These are phyloP conservation scores for Grigorovia humatica DNA, from an alignment of 805 yeast species.

Conservation along the genomic window DNA sequence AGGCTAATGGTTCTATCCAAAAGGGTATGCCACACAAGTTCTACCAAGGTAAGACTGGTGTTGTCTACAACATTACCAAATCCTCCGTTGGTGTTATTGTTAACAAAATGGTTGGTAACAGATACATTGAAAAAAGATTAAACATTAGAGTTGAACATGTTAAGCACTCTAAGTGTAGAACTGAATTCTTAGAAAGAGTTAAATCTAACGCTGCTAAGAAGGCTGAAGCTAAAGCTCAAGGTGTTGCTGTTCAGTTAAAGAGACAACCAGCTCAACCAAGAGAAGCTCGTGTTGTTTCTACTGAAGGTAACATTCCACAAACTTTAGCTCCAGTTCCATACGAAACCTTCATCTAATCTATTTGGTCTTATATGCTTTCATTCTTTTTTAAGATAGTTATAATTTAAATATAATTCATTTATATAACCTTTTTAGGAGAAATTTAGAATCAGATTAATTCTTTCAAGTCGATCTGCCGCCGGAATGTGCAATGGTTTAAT, in stretches of 20 bases:
- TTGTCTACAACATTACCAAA: slow-evolving; percentile 97
- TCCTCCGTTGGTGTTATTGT: slow-evolving; percentile 95
- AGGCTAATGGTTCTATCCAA: slow-evolving; percentile 98
- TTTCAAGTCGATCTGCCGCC: background rate
- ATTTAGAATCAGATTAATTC: background rate
- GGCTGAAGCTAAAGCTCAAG: slow-evolving; percentile 90
- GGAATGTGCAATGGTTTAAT: too few species aligned
- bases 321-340: slow-evolving; percentile 98
- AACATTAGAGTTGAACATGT: slow-evolving; percentile 98
- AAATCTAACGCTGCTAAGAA: slow-evolving; percentile 90
- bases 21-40: slow-evolving; percentile 99
- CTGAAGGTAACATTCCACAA: slow-evolving; percentile 81
- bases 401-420: background rate
- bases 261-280: slow-evolving; percentile 99
- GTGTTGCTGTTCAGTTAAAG: slow-evolving; percentile 85
- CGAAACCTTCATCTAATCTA: slow-evolving; percentile 93
- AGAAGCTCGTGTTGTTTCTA: slow-evolving; percentile 74
- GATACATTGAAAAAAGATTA: slow-evolving; percentile 98
- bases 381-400: background rate
- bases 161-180: slow-evolving; percentile 99
- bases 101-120: slow-evolving; percentile 98
- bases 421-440: background rate
- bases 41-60: slow-evolving; percentile 99
- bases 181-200: slow-evolving; percentile 97
- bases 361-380: slow-evolving; percentile 6